These are phyloP conservation scores for Camelina hispida DNA, from an alignment of 345 rosid genomes.

Conservation along the genomic window DNA sequence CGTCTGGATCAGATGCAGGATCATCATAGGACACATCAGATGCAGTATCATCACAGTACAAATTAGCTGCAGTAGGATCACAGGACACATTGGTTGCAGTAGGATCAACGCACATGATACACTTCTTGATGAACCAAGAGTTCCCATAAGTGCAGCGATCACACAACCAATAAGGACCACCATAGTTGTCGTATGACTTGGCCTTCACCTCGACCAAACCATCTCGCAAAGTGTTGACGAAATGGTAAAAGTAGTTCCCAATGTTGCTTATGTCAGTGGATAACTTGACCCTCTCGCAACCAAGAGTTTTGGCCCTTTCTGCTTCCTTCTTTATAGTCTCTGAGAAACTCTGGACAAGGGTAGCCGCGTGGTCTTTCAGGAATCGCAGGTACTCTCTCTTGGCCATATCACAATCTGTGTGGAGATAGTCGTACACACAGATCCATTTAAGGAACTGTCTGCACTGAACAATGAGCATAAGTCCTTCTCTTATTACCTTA, in stretches of 20 bases:
- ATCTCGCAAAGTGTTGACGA: conserved; percentile 17
- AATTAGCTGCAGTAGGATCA: too few relatives aligned
- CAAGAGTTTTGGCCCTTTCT: not conserved
- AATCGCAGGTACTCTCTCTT: conserved; percentile 30
- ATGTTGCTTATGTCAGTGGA: not conserved
- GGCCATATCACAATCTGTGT: conserved; percentile 1
- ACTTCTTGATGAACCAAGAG: conserved; percentile 19
- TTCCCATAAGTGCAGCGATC: conserved; percentile 38
- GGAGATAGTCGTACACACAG: conserved; percentile 27
- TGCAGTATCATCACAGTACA: too few relatives aligned
- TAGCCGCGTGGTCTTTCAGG: not conserved
- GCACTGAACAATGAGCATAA: conserved; percentile 35
- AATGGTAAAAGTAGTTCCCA: conserved; percentile 32
- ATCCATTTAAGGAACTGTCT: conserved; percentile 34
- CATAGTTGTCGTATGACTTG: conserved; percentile 9
- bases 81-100: not conserved
- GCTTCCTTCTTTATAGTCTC: conserved; percentile 18
- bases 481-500: not conserved
- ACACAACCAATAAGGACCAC: conserved; percentile 19
- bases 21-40: too few relatives aligned
- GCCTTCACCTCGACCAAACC: conserved; percentile 32
- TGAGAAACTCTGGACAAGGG: not conserved
- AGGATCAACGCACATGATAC: conserved; percentile 29
- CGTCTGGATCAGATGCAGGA: not conserved
- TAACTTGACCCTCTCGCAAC: not conserved